Evolutionary conservation across 129 eudicot genomes (phyloP), one percentile per base, ranked within the genome.

Genomic region (Smallanthus sonchifolius): DNA sequence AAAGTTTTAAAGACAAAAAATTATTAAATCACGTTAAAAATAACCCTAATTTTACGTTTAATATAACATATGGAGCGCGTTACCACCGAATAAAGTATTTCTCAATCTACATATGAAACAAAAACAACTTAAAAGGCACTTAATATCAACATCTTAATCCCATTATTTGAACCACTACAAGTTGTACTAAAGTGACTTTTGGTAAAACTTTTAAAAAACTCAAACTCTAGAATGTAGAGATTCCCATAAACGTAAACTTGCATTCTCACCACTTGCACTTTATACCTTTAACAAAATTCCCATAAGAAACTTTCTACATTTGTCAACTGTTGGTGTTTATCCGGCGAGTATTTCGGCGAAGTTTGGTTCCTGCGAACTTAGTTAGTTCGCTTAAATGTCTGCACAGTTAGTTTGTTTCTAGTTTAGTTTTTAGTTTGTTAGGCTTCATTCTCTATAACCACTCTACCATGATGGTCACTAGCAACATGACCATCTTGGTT

Each of bases 101-200:
- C 54, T 64, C 65, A 42, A 65, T 49, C 62, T 43, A 76, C 75
- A 44, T 76, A 36, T 59, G 55, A 70, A 78, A 70, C 76, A 78
- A 59, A 48, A 49, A 70, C 65, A 47, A 78, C 82, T 78, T 78
- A 70, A 59, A 78, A 78, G 82, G 71, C 82, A 78, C 72, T 70
- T 78, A 70, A 60, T 78, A 77, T 70, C 76, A 70, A 70, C 77
- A 70, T 78, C 77, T 62, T 49, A 70, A 24, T 38, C 55, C 66
- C 54, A 37, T 70, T 78, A 37, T 70, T 78, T 60, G 49, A 72
- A 52, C 7, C 56, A 44, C 51, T 70, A 70, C 56, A 78, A 70
- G 66, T 49, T 36, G 77, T 78, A 49, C 70, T 32, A 54, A 49
- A 78, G 70, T 40, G 82, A 70, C 72, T 62, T 62, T 70, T 24